Conservation (phyloP, 202 grass and related monocot genomes). For the Panicum virgatum region DNA sequence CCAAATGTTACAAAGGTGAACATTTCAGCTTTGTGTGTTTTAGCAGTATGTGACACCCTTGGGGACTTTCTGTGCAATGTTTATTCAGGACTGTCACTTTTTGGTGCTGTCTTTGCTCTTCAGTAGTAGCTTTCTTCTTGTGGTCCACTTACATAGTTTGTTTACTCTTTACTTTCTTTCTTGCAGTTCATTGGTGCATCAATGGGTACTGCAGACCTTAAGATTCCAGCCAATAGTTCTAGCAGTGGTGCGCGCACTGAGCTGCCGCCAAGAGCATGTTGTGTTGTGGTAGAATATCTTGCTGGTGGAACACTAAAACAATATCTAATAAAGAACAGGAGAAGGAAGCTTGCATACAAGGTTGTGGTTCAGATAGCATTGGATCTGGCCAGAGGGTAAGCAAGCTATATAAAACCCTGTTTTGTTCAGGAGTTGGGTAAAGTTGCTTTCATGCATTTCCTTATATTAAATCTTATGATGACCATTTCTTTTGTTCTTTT, state of each 20-base stretch:
- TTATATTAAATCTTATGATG: not conserved
- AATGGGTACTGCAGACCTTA: slow-evolving; percentile 73
- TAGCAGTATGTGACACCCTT: not conserved
- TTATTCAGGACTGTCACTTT: too few species aligned
- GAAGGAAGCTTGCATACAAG: slow-evolving; percentile 70
- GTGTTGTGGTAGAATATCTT: slow-evolving; percentile 84
- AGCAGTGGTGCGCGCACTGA: slow-evolving; percentile 37
- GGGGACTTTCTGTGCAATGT: not conserved
- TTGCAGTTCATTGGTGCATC: slow-evolving; percentile 88
- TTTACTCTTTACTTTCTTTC: slow-evolving; percentile 24
- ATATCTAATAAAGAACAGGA: slow-evolving; percentile 62
- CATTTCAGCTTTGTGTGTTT: slow-evolving; percentile 18
- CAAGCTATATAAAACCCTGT: not conserved
- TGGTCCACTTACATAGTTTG: not conserved
- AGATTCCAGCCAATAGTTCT: slow-evolving; percentile 50
- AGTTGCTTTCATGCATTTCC: slow-evolving; percentile 1
- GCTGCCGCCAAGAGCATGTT: slow-evolving; percentile 65
- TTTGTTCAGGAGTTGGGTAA: not conserved
- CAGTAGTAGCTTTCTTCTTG: not conserved
- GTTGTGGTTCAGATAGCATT: slow-evolving; percentile 74
- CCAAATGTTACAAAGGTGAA: slow-evolving; percentile 82
- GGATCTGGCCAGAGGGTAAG: slow-evolving; percentile 87
- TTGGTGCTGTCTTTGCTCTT: not conserved
- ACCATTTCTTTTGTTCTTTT: slow-evolving; percentile 9
- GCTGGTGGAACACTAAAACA: slow-evolving; percentile 75